Evolutionary conservation across 768 basidiomycete genomes (phyloP).

Genomic region (button mushroom (Agaricus bisporus)): DNA sequence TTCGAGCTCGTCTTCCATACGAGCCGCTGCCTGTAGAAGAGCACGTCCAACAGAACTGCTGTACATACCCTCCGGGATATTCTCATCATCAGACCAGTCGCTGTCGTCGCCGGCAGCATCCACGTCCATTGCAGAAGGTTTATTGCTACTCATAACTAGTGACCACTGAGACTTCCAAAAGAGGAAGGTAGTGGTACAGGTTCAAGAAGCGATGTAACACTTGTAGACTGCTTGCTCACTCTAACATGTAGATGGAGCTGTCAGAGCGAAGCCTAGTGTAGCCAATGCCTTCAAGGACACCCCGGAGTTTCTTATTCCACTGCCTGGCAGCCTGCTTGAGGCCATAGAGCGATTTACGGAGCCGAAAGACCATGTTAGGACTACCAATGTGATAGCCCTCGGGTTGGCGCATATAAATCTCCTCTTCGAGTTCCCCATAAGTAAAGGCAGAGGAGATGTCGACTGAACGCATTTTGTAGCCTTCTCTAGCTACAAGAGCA

Average conservation of each 20-base stretch:
- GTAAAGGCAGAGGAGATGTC: not conserved
- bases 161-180: too few relatives aligned
- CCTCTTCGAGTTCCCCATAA: slow-evolving; percentile 8
- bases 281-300: slow-evolving; percentile 16
- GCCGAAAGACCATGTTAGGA: slow-evolving; percentile 14
- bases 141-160: too few relatives aligned
- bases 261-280: slow-evolving; percentile 19
- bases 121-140: too few relatives aligned
- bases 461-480: not conserved
- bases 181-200: too few relatives aligned
- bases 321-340: slow-evolving; percentile 32
- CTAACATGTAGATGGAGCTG: slow-evolving; percentile 2
- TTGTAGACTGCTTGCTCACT: too few relatives aligned
- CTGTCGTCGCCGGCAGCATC: too few relatives aligned
- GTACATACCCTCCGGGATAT: too few relatives aligned
- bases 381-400: slow-evolving; percentile 17
- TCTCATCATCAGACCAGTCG: too few relatives aligned
- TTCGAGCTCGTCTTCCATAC: too few relatives aligned
- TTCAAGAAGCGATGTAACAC: too few relatives aligned
- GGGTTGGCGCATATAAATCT: slow-evolving; percentile 19
- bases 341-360: slow-evolving; percentile 34
- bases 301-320: slow-evolving; percentile 30
- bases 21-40: too few relatives aligned
- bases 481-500: slow-evolving; percentile 14
- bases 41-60: too few relatives aligned